Base-by-base conservation (phyloP, 2,329 filamentous ascomycete species). In the Blastomyces emzantsi region DNA sequence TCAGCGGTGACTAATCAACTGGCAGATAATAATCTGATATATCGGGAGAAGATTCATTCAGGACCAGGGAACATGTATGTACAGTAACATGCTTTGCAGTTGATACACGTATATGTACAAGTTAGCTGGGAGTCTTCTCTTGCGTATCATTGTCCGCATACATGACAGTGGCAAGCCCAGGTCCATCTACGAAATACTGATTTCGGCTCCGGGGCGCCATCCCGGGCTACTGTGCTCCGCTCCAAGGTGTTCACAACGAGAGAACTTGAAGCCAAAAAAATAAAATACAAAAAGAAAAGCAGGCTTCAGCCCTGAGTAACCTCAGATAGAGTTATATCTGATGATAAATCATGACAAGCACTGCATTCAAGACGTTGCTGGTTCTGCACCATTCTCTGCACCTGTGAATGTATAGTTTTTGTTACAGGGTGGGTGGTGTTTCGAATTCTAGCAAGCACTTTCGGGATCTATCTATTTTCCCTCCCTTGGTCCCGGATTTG, bases 181-280 rank as follows among this genome's bases (percentile, higher is more conserved):
- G 4, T 17, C 17, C 17, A 47, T n/a, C 43, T 47, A 17, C 6
- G 15, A 45, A 5, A 17, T 19, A 8, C 43, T 17, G 17, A 7
- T 8, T n/a, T n/a, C 19, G n/a, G 11, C 47, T n/a, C 7, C 25
- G 8, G 11, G 47, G 47, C 25, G 28, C 52, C 6, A 55, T 36
- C 52, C 52, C 52, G 52, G 52, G 19, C 28, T n/a, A 55, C 52
- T 55, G 52, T 55, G 52, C 28, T 55, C 52, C 52, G 11, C 17
- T 11, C 11, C 33, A 36, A n/a, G n/a, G 7, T 36, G 33, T 36
- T 36, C 33, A 11, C 33, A 36, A 9, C 1, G 11, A 36, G 33
- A 36, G 33, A 36, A 1, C 33, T 36, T 4, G 5, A 30, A 25
- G 5, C 13, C 6, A 6, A 15, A 52, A 25, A 28, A 15, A 4